These are phyloP conservation scores for Clitopilus hobsonii DNA, from an alignment of 768 basidiomycete species.

Conservation along the genomic window DNA sequence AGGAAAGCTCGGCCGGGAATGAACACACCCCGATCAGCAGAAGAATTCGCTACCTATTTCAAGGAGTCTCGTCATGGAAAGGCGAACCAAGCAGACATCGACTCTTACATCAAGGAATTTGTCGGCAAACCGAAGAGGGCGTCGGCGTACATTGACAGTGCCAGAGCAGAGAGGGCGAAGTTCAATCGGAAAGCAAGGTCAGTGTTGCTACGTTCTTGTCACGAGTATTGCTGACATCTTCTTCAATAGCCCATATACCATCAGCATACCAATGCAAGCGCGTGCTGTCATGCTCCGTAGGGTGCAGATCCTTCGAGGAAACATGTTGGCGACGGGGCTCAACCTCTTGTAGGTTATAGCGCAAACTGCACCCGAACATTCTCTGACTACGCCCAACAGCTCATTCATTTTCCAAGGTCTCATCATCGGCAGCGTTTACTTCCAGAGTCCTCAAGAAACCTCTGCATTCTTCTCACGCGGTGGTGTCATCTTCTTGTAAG, in stretches of 20 bases:
- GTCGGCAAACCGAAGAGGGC: constrained; percentile 40
- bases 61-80: constrained; percentile 31
- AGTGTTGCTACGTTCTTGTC: not conserved
- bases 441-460: constrained; percentile 35
- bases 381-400: constrained; percentile 12
- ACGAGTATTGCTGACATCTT: not conserved
- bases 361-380: not conserved
- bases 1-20: constrained; percentile 44
- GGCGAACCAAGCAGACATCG: constrained; percentile 41
- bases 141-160: constrained; percentile 42
- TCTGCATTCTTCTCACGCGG: constrained; percentile 50
- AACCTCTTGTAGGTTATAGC: constrained; percentile 21
- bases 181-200: constrained; percentile 31
- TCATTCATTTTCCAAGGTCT: constrained; percentile 23
- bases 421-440: constrained; percentile 38
- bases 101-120: constrained; percentile 36
- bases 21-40: constrained; percentile 46
- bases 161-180: constrained; percentile 44
- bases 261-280: constrained; percentile 42
- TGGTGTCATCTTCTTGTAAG: constrained; percentile 37
- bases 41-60: constrained; percentile 52
- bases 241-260: constrained; percentile 33
- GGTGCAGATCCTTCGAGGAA: constrained; percentile 40
- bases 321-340: constrained; percentile 30
- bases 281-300: constrained; percentile 38